Evolutionary conservation across 495 filamentous ascomycete species (phyloP).

Genomic region (Immersiella caudata): DNA sequence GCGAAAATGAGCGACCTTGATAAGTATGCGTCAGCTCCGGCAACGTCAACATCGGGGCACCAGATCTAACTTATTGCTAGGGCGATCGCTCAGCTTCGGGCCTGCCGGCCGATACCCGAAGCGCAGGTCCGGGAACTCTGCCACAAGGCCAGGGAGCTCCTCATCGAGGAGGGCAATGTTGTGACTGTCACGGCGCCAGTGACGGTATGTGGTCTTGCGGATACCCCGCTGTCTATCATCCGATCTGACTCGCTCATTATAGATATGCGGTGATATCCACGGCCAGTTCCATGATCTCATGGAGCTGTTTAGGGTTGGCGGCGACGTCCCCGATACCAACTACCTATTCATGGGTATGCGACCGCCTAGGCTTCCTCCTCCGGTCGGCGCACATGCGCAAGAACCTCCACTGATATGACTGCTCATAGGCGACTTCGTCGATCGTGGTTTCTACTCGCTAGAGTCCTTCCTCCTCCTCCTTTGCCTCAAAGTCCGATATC

Average conservation of each 20-base stretch:
- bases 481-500: constrained; percentile 95
- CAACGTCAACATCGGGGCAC: not conserved
- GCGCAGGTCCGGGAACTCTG: constrained; percentile 92
- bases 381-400: not conserved
- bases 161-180: constrained; percentile 98
- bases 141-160: constrained; percentile 93
- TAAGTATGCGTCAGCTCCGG: constrained; percentile 24
- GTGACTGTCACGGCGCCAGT: constrained; percentile 95
- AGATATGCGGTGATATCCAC: constrained; percentile 98
- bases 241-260: not conserved
- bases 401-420: not conserved
- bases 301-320: constrained; percentile 96
- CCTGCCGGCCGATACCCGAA: constrained; percentile 96
- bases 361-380: not conserved
- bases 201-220: constrained; percentile 57
- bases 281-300: constrained; percentile 98
- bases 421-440: constrained; percentile 82
- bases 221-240: not conserved
- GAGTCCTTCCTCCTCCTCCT: constrained; percentile 95
- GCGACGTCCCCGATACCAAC: constrained; percentile 94
- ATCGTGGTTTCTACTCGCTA: constrained; percentile 96
- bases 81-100: constrained; percentile 89
- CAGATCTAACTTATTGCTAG: constrained; percentile 46
- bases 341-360: constrained; percentile 91
- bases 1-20: constrained; percentile 39